These are phyloP conservation scores for Chalciporus piperatoides DNA, from an alignment of 1,284 basidiomycete genomes.

Conservation along the genomic window DNA sequence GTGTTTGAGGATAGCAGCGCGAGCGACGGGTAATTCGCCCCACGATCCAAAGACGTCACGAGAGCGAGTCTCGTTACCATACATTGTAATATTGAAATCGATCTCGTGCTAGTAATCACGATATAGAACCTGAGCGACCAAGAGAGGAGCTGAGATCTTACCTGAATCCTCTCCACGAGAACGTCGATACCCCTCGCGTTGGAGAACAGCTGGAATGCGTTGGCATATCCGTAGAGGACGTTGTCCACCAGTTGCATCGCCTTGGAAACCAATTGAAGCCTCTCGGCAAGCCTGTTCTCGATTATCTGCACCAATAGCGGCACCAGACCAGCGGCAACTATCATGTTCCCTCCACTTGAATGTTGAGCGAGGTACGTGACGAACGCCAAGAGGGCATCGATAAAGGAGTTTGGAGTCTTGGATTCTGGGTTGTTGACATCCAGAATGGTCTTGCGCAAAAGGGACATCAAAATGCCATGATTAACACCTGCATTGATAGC, in stretches of 20 bases:
- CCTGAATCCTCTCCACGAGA: conserved; percentile 84
- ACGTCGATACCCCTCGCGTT: conserved; percentile 82
- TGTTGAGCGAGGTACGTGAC: conserved; percentile 86
- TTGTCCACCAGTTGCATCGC: conserved; percentile 92
- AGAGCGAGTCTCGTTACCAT: conserved; percentile 41
- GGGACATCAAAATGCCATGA: conserved; percentile 90
- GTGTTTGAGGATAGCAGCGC: conserved; percentile 80
- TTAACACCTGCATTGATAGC: conserved; percentile 95
- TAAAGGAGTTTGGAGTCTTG: conserved; percentile 72
- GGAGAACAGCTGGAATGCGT: conserved; percentile 86
- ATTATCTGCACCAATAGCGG: conserved; percentile 87
- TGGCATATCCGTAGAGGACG: conserved; percentile 85
- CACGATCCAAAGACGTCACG: conserved; percentile 53
- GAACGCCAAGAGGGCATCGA: conserved; percentile 85
- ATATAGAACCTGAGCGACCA: conserved; percentile 3
- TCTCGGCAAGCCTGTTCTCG: conserved; percentile 66
- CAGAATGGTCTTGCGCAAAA: conserved; percentile 75
- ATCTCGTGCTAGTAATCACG: conserved; percentile 58
- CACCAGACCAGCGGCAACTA: conserved; percentile 95
- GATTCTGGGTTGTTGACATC: conserved; percentile 67
- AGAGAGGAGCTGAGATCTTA: conserved; percentile 27
- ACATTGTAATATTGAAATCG: conserved; percentile 60
- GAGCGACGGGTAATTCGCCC: conserved; percentile 62
- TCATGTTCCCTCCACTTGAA: conserved; percentile 84
- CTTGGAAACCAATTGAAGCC: conserved; percentile 76